Percentiles rank a stretch among this genome's conserved stretches.
Evolutionary conservation across 2,329 filamentous ascomycete genomes (phyloP).

Genomic region (Stromatinia cepivora): DNA sequence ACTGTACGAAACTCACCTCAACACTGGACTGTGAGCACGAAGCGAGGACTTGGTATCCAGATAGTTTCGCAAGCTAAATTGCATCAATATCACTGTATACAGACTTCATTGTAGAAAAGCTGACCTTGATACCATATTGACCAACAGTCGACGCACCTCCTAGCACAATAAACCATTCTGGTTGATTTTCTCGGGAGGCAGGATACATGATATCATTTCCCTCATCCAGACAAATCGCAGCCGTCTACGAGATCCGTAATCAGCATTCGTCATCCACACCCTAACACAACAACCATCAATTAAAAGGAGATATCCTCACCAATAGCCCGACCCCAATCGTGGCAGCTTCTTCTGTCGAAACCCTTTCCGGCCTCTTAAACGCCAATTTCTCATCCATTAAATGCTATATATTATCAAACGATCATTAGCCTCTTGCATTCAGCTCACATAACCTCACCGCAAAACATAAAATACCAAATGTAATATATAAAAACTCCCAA

Average conservation of each 20-base stretch:
- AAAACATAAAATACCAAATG: too few relatives aligned
- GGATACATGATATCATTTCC: conserved; percentile 15
- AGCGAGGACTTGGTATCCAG: conserved; percentile 44
- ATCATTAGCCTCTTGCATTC: conserved; percentile 11
- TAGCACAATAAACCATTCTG: conserved; percentile 44
- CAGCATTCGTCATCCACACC: not conserved
- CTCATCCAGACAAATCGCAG: conserved; percentile 8
- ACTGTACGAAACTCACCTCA: not conserved
- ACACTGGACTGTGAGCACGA: conserved; percentile 39
- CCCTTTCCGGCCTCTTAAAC: conserved; percentile 38
- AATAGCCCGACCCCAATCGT: conserved; percentile 43
- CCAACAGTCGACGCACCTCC: conserved; percentile 44
- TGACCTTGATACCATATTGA: conserved; percentile 41
- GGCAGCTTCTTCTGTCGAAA: conserved; percentile 40
- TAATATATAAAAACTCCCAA: not conserved
- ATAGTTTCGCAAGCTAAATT: conserved; percentile 41
- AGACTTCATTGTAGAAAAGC: not conserved
- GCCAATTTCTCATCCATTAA: conserved; percentile 43
- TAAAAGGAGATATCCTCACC: conserved; percentile 31
- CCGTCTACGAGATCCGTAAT: conserved; percentile 5
- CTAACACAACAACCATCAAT: not conserved
- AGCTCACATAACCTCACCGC: too few relatives aligned
- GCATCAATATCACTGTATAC: not conserved
- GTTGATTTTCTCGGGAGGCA: conserved; percentile 24
- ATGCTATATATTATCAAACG: conserved; percentile 28